Base-by-base conservation (phyloP, 352 stramenopile genomes). In the Pythium angustatum region DNA sequence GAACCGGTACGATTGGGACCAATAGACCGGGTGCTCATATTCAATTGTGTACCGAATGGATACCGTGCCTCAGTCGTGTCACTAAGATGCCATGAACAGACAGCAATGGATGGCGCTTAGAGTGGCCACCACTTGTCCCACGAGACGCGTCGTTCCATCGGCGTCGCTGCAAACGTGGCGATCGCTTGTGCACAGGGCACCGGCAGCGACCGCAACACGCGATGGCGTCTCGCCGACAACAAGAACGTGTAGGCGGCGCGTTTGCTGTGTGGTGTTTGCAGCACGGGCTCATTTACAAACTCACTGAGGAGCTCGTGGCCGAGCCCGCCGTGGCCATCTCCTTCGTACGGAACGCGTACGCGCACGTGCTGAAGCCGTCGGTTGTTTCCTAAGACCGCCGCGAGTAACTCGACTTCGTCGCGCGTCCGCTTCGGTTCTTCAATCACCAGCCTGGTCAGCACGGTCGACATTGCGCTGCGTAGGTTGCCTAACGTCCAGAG, bases 241-340 rank as follows among this genome's bases (percentile, higher is more conserved):
- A 51, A 19, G 30, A 60, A 60, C 17, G 53, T 60, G 40, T 51
- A 60, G n/a, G 44, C n/a, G 2, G n/a, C 38, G 12, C 19, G 12
- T 5, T 7, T 7, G 31, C 53, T 60, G 11, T 0, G 15, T 6
- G n/a, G 5, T 4, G 41, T 34, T 22, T 60, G 53, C n/a, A 26
- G 6, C 0, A 60, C 19, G 1, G 38, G 53, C 53, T 60, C 24
- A 21, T 51, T 40, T 12, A 51, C 53, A 27, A 51, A 47, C 1
- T 22, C 17, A 21, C 30, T 3, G 24, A 41, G 48, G 5, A 26
- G 26, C 8, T 53, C 12, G 12, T 21, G 27, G 12, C 22, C 48
- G 10, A 24, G 38, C 26, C 14, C 26, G 36, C 7, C 24, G 47
- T n/a, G n/a, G n/a, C n/a, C n/a, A n/a, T n/a, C n/a, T n/a, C n/a